These are phyloP conservation scores for Sanghuangporus weigelae DNA, from an alignment of 1,284 basidiomycete species.

Conservation along the genomic window DNA sequence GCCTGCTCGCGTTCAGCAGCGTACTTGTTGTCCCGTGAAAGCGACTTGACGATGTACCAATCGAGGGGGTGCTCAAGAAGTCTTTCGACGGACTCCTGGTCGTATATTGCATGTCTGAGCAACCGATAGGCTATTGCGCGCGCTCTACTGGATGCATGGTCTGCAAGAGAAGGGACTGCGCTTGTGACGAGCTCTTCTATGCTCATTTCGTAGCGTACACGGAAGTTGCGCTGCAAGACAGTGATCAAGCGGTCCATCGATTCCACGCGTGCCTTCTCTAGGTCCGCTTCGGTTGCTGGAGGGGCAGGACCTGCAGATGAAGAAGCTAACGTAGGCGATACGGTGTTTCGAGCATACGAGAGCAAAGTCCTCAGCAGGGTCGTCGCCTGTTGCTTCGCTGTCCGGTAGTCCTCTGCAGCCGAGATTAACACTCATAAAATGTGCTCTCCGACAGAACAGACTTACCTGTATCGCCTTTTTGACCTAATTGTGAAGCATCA, in stretches of 20 bases:
- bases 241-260: conserved; percentile 63
- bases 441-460: conserved; percentile 12
- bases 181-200: conserved; percentile 66
- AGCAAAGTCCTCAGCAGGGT: conserved; percentile 50
- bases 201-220: conserved; percentile 74
- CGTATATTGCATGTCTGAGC: conserved; percentile 76
- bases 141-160: conserved; percentile 66
- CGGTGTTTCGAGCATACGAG: conserved; percentile 36
- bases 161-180: conserved; percentile 71
- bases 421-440: not conserved
- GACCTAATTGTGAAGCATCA: not conserved
- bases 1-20: conserved; percentile 90
- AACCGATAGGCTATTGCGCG: conserved; percentile 87
- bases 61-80: conserved; percentile 66
- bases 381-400: conserved; percentile 57
- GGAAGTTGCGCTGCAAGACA: conserved; percentile 69
- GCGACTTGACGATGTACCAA: conserved; percentile 88
- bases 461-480: conserved; percentile 22
- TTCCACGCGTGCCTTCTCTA: conserved; percentile 53
- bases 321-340: conserved; percentile 37
- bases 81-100: conserved; percentile 56
- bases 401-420: conserved; percentile 58
- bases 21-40: conserved; percentile 81
- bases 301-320: conserved; percentile 32
- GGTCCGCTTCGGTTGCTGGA: conserved; percentile 38